Base-by-base conservation (phyloP, 495 filamentous ascomycete genomes). In the Penicillium manginii region DNA sequence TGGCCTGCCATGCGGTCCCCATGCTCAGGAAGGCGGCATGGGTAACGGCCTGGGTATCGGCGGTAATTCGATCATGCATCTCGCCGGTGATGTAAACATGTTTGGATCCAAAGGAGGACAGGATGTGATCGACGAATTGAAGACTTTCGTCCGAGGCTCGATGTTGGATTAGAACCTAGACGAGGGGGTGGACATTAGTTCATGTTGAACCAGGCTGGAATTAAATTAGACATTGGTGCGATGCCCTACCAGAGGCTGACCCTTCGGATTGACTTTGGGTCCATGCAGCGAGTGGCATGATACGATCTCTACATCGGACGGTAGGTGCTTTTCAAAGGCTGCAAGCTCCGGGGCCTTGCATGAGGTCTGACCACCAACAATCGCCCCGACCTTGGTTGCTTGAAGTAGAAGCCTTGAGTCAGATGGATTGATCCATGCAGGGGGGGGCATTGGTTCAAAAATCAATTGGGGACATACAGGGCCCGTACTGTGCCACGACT, bases 271-370 rank as follows among this genome's bases (percentile, higher is more conserved):
- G 59, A 98, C 91, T 62, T 84, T 90, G 23, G 94, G 94, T 0
- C 94, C 94, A 70, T 98, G 96, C 22, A 98, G 85, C 32, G 96
- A 98, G 78, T 98, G 94, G 71, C 92, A 97, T 1, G 93, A 97
- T 54, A 98, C 84, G 59, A 98, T 96, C 64, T 96, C 88, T 65
- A 96, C 91, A 73, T 98, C 94, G 39, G 69, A 55, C 3, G 94
- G 96, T 17, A 98, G 84, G 74, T 97, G 82, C 59, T 86, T 84
- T 63, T 97, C 92, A 69, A 98, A 97, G 2, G 93, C 93, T 39
- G 86, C 86, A 63, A 98, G 93, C 74, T 98, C 94, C 3, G 93
- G 94, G 49, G 92, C 92, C 78, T 98, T 98, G 80, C 96, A 98
- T 4, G 96, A 98, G 2, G 94, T 98, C 74, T 98, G 94, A 18